Conservation (phyloP, 177 flowering plant genomes). For the Vitis hybrid region DNA sequence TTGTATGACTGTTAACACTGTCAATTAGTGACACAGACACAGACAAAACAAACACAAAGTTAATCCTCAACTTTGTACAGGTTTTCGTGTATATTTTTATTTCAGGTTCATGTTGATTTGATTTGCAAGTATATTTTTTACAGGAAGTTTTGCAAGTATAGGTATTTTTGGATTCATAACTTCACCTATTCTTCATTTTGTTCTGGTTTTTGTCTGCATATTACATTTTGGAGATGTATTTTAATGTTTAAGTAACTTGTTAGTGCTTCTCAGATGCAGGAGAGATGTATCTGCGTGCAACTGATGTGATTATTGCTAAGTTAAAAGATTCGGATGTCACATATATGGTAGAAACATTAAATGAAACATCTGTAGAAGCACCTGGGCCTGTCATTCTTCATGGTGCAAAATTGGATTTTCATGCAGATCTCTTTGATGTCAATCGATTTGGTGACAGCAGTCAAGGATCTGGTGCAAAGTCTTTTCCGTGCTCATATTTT, state of each 20-base stretch:
- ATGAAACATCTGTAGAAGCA: slow-evolving; percentile 30
- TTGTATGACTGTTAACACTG: too few relatives aligned
- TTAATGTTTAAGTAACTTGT: too few relatives aligned
- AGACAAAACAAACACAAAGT: too few relatives aligned
- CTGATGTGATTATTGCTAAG: slow-evolving; percentile 48
- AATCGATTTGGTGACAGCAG: slow-evolving; percentile 24
- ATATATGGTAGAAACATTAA: slow-evolving; percentile 51
- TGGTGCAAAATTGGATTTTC: slow-evolving; percentile 49
- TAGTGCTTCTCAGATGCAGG: slow-evolving; percentile 42
- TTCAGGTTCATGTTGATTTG: too few relatives aligned
- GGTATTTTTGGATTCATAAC: background rate
- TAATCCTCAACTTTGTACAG: too few relatives aligned
- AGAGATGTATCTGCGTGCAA: slow-evolving; percentile 36
- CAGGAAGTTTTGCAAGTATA: too few relatives aligned
- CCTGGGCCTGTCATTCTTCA: slow-evolving; percentile 50
- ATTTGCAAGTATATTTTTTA: too few relatives aligned
- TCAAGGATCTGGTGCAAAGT: slow-evolving; percentile 26
- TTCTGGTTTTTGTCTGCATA: background rate
- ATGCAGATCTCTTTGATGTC: slow-evolving; percentile 30
- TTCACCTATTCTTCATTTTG: background rate
- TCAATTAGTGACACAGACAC: too few relatives aligned
- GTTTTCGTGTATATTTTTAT: too few relatives aligned
- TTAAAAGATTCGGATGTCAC: slow-evolving; percentile 58
- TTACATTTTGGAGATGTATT: background rate
- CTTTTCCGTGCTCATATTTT: slow-evolving; percentile 55